phyloP scores from a whole-genome alignment of 805 yeast species.

The Ogataea degrootiae region DNA sequence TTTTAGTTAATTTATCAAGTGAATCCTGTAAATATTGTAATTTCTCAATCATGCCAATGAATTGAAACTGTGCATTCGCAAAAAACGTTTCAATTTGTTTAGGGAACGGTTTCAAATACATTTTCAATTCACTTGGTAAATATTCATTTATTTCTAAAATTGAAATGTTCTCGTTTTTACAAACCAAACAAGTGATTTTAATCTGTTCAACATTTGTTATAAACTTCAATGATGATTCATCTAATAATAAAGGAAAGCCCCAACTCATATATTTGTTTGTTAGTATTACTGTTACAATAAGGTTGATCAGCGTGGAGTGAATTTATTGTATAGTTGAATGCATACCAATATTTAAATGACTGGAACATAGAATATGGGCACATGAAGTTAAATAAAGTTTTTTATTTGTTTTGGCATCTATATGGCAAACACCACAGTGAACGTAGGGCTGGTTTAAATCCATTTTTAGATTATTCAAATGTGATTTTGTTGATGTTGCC shows the following conservation, averaged over 20 bases:
- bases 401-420: background rate
- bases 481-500: background rate
- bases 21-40: conserved; percentile 2
- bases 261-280: too few species aligned
- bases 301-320: too few species aligned
- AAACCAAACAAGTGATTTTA: conserved; percentile 8
- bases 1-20: conserved; percentile 3
- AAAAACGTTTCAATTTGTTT: conserved; percentile 12
- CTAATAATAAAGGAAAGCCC: background rate
- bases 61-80: conserved; percentile 15
- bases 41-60: conserved; percentile 7
- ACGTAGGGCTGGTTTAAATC: conserved; percentile 11
- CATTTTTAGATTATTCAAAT: conserved; percentile 1
- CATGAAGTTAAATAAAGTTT: conserved; percentile 11
- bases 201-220: conserved; percentile 1
- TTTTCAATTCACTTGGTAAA: conserved; percentile 12
- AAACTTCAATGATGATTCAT: background rate
- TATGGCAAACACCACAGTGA: conserved; percentile 11
- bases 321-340: too few species aligned
- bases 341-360: conserved; percentile 10
- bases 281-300: too few species aligned
- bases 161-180: conserved; percentile 6
- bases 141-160: conserved; percentile 8
- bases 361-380: conserved; percentile 13
- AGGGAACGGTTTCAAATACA: conserved; percentile 13